These are phyloP conservation scores for Boechera stricta DNA, from an alignment of 345 rosid species.

Conservation along the genomic window DNA sequence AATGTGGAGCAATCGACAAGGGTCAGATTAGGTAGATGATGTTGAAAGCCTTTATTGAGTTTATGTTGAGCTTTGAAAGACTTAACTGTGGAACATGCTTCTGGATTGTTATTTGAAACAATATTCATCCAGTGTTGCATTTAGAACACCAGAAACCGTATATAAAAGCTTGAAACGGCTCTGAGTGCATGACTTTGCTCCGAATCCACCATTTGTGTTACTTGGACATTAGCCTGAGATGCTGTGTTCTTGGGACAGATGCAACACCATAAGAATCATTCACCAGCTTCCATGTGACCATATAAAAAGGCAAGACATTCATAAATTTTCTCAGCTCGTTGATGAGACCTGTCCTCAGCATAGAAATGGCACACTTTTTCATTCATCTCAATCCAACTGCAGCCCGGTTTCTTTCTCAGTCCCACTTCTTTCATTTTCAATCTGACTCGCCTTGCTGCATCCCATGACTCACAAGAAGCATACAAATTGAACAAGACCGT, in stretches of 20 bases:
- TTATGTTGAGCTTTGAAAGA: slow-evolving; percentile 3
- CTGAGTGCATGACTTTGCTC: background rate
- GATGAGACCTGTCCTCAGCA: slow-evolving; percentile 52
- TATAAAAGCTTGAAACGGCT: background rate
- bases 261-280: slow-evolving; percentile 15
- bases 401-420: slow-evolving; percentile 69
- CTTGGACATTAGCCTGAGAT: slow-evolving; percentile 6
- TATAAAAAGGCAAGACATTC: slow-evolving; percentile 58
- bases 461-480: slow-evolving; percentile 66
- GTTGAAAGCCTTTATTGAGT: background rate
- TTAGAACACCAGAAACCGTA: background rate
- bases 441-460: slow-evolving; percentile 60
- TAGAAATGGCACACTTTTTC: slow-evolving; percentile 57
- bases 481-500: slow-evolving; percentile 57
- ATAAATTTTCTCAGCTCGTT: slow-evolving; percentile 46
- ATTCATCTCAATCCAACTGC: slow-evolving; percentile 81
- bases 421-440: slow-evolving; percentile 64
- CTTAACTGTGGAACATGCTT: slow-evolving; percentile 3
- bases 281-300: slow-evolving; percentile 58
- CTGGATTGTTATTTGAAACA: slow-evolving; percentile 2
- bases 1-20: background rate
- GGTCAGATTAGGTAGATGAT: slow-evolving; percentile 1
- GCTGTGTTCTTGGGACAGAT: slow-evolving; percentile 13
- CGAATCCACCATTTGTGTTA: background rate
- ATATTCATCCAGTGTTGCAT: background rate